phyloP scores from a whole-genome alignment of 1,284 basidiomycete species.

The Cryptococcus hybrid region DNA sequence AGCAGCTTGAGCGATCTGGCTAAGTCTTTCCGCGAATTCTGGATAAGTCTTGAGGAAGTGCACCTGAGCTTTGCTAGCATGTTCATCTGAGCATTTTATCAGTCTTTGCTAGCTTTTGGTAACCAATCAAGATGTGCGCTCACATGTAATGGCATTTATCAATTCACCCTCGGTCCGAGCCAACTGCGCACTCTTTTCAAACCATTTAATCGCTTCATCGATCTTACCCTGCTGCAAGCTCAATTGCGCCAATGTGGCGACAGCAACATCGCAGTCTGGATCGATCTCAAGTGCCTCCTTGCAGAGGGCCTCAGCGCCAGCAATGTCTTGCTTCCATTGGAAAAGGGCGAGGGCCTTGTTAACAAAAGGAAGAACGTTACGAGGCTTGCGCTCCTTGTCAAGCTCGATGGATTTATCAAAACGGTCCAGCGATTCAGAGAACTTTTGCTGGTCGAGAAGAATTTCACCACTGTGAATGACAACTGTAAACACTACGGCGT shows the following conservation, averaged over 20 bases:
- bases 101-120: background rate
- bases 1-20: conserved; percentile 46
- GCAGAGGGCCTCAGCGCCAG: conserved; percentile 79
- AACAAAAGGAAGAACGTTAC: conserved; percentile 89
- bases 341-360: conserved; percentile 96
- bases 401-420: conserved; percentile 92
- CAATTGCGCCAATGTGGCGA: conserved; percentile 93
- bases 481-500: background rate
- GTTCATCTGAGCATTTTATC: conserved; percentile 26
- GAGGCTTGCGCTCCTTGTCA: conserved; percentile 64
- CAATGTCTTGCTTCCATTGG: conserved; percentile 93
- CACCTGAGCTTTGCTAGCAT: conserved; percentile 77
- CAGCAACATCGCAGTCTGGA: conserved; percentile 92
- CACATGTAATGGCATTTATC: conserved; percentile 81
- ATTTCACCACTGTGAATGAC: conserved; percentile 74
- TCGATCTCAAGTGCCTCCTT: conserved; percentile 84
- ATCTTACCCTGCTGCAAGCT: conserved; percentile 89
- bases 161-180: conserved; percentile 91
- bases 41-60: conserved; percentile 81
- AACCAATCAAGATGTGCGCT: conserved; percentile 50
- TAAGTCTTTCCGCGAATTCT: conserved; percentile 60
- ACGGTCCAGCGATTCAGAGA: conserved; percentile 87
- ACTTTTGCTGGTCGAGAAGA: conserved; percentile 87
- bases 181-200: conserved; percentile 77
- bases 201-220: conserved; percentile 81